Percentiles rank a stretch among this genome's conserved stretches.
phyloP scores from a whole-genome alignment of 1,284 basidiomycete species.

The Boletus hoseneyae region DNA sequence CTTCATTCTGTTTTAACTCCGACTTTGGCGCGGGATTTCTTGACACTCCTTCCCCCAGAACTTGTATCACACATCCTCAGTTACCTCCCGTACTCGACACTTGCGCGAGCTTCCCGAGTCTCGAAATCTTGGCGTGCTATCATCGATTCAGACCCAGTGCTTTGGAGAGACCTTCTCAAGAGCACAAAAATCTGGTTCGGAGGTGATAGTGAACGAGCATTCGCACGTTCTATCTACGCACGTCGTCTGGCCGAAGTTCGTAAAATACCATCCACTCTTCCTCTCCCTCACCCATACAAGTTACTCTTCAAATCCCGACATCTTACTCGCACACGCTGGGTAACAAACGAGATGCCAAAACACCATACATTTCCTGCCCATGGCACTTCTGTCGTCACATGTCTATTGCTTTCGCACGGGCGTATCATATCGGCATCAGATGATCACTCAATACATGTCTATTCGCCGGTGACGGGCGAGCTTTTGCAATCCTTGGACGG shows the following conservation, averaged over 20 bases:
- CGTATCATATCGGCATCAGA: slow-evolving; percentile 95
- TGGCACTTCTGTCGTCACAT: slow-evolving; percentile 88
- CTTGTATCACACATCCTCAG: slow-evolving; percentile 79
- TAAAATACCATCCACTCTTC: slow-evolving; percentile 45
- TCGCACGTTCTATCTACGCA: slow-evolving; percentile 59
- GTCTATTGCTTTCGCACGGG: slow-evolving; percentile 87
- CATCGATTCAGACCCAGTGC: slow-evolving; percentile 79
- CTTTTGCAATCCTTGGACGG: slow-evolving; percentile 75
- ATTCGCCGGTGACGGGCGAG: slow-evolving; percentile 77
- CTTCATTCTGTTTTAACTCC: slow-evolving; percentile 81
- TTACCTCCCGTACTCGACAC: slow-evolving; percentile 71
- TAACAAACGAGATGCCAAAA: slow-evolving; percentile 66
- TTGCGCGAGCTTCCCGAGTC: slow-evolving; percentile 78
- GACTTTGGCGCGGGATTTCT: slow-evolving; percentile 82
- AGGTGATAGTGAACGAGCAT: slow-evolving; percentile 69
- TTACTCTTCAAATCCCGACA: slow-evolving; percentile 83
- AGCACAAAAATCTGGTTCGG: slow-evolving; percentile 83
- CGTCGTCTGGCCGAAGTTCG: slow-evolving; percentile 48
- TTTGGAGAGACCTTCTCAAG: slow-evolving; percentile 81
- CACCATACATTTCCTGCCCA: slow-evolving; percentile 84
- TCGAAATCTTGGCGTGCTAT: slow-evolving; percentile 78
- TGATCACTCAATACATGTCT: slow-evolving; percentile 91
- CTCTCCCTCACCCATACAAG: slow-evolving; percentile 80
- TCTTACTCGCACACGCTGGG: slow-evolving; percentile 75
- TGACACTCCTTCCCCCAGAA: slow-evolving; percentile 81